Evolutionary conservation across 2,329 filamentous ascomycete genomes (phyloP), one percentile per base, ranked within the genome.

Genomic region (Penicillium paneum): DNA sequence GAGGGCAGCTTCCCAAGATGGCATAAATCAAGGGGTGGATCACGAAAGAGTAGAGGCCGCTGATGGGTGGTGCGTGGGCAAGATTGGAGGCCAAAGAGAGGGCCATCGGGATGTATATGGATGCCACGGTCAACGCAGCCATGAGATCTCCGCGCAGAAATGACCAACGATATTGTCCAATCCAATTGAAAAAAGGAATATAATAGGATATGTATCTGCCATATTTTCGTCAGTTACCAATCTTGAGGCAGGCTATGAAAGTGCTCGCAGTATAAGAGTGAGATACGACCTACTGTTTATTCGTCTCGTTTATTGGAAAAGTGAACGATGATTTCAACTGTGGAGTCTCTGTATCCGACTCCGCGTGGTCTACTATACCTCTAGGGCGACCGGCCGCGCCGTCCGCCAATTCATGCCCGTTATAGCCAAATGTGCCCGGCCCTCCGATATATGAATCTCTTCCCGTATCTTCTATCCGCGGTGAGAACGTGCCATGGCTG

Each of bases 61-160:
- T 93, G 66, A 97, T 92, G 0, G 94, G 89, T 8, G 93, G 91
- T 1, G 97, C 85, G 70, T 97, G 94, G 6, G 89, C 91, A 39
- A 99, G 85, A 68, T 97, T 97, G 38, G 90, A 86, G 52, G 94
- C 91, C 60, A 95, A 88, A 0, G 94, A 97, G 13, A 99, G 82
- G 0, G 91, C 89, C 92, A 99, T 97, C 48, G 94, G 94, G 35
- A 99, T 88, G 72, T 99, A 99, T 77, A 99, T 94, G 26, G 92
- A 96, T n/a, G 93, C 90, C 78, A 99, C 88, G n/a, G 94, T 97
- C 59, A 97, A 72, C 45, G 93, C 92, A 8, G 93, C 88, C 13
- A 96, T 79, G 17, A 97, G 76, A 72, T 99, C 94, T 44, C 94
- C 94, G 64, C 87, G 84, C 44, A 97, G 74, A 73, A 90, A 96